Percentiles rank a stretch among this genome's conserved stretches.
Evolutionary conservation across 2,329 filamentous ascomycete genomes (phyloP).

Genomic region (Canariomyces notabilis): DNA sequence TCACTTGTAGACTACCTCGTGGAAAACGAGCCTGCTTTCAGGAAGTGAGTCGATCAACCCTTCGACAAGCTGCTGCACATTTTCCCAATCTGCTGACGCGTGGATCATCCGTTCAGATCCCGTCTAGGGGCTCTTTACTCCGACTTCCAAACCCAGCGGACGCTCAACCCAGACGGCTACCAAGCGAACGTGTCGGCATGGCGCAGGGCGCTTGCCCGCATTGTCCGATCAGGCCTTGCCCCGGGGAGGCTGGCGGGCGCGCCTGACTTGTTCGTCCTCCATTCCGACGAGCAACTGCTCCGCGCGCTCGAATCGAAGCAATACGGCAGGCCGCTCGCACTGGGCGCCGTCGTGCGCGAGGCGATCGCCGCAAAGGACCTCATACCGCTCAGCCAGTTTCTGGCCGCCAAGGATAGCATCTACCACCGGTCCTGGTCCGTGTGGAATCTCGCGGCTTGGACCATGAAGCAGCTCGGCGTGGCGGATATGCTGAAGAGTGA

Average conservation of each 20-base stretch:
- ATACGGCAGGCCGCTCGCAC: constrained; percentile 73
- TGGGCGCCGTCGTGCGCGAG: constrained; percentile 74
- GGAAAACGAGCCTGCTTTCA: constrained; percentile 28
- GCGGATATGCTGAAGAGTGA: constrained; percentile 45
- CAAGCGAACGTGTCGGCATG: constrained; percentile 34
- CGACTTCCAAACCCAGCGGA: constrained; percentile 27
- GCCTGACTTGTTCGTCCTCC: constrained; percentile 48
- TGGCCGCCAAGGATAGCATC: constrained; percentile 61
- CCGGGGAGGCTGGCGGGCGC: constrained; percentile 19
- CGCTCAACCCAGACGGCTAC: constrained; percentile 28
- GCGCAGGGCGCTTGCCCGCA: constrained; percentile 30
- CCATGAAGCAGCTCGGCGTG: constrained; percentile 64
- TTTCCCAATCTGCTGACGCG: constrained; percentile 7
- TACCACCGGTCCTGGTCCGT: constrained; percentile 62
- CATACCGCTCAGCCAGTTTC: constrained; percentile 66
- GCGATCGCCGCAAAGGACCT: constrained; percentile 65
- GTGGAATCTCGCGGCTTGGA: constrained; percentile 70
- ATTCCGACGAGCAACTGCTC: constrained; percentile 58
- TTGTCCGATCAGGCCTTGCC: constrained; percentile 30
- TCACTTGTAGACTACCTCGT: constrained; percentile 28
- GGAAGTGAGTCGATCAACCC: constrained; percentile 23
- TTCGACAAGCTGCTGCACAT: background rate
- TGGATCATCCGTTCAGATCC: constrained; percentile 20
- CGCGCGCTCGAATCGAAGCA: constrained; percentile 69
- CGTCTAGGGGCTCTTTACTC: constrained; percentile 28